Evolutionary conservation across 495 filamentous ascomycete genomes (phyloP), one percentile per base, ranked within the genome.

Genomic region (Podospora conica): DNA sequence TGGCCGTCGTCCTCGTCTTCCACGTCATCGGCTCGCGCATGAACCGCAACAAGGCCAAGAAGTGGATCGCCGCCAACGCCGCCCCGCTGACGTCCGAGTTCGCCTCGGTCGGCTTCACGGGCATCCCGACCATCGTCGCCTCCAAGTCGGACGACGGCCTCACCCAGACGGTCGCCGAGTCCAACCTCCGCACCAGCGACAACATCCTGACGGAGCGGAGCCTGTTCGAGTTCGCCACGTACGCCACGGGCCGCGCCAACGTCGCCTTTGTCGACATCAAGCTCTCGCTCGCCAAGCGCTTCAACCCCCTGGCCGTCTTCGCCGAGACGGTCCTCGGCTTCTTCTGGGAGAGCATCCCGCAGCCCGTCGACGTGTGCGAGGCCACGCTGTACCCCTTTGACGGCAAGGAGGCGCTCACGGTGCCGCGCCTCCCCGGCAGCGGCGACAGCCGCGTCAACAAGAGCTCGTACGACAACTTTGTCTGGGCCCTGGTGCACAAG

Each of bases 401-500:
- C 73, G 95, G 95, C 62, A 90, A 87, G 77, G 95, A 98, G 82
- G 83, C 88, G 63, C 81, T 91, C 55, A 78, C 77, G 3, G 86
- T 93, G 31, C 90, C 90, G 21, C 74, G 73, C 23, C 75, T 86
- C 11, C 85, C 85, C 7, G 86, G 81, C 53, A 78, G 80, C 11
- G 80, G 82, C 55, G 87, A 87, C 68, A 69, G 83, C 40, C 75
- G 80, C 64, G 76, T 73, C 68, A 84, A 81, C 68, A 94, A 92
- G 81, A 93, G 89, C 68, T 76, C 80, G 20, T 97, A 89, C 71
- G 96, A 98, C 76, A 89, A 86, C 40, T 98, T 97, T 69, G 93
- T 98, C 67, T 98, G 87, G 85, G 96, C 93, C 29, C 77, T 98
- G 69, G 93, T 98, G 53, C 91, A 98, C 83, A 98, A 98, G 84